These are phyloP conservation scores for Lipomyces lipofer DNA, from an alignment of 805 yeast genomes.

Conservation along the genomic window DNA sequence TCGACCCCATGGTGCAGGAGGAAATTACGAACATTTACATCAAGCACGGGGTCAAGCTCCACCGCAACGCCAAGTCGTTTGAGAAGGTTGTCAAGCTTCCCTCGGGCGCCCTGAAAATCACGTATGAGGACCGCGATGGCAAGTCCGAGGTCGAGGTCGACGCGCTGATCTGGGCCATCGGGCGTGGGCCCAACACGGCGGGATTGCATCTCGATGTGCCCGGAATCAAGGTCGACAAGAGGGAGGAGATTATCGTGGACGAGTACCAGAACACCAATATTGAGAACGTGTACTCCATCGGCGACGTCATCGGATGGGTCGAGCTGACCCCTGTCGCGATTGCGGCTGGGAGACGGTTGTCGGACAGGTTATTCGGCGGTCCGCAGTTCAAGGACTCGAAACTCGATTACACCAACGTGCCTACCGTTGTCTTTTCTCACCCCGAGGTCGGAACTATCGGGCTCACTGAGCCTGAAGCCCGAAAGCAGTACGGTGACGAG, in stretches of 20 bases:
- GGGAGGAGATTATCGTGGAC: conserved; percentile 70
- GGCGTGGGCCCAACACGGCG: conserved; percentile 75
- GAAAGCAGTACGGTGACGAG: conserved; percentile 73
- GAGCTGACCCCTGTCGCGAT: conserved; percentile 98
- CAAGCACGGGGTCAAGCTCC: conserved; percentile 77
- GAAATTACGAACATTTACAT: conserved; percentile 79
- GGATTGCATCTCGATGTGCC: conserved; percentile 70
- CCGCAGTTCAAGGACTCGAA: conserved; percentile 67
- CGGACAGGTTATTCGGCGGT: conserved; percentile 90
- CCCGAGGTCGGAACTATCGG: conserved; percentile 98
- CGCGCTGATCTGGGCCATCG: conserved; percentile 87
- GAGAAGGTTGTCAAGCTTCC: conserved; percentile 47
- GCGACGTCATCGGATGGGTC: conserved; percentile 85
- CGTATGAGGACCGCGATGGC: conserved; percentile 45
- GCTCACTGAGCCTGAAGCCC: conserved; percentile 74
- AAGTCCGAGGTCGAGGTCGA: conserved; percentile 63
- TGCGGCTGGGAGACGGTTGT: conserved; percentile 93
- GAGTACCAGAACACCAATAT: conserved; percentile 83
- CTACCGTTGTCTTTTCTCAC: conserved; percentile 96
- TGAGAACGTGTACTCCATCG: conserved; percentile 74
- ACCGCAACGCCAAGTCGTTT: conserved; percentile 57
- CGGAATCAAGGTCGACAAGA: conserved; percentile 62
- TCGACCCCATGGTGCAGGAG: conserved; percentile 77
- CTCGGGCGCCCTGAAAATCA: conserved; percentile 53
- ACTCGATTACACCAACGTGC: conserved; percentile 82